Evolutionary conservation across 1,139 yeast genomes (phyloP).

Genomic region (Kurtzmaniella natalensis): DNA sequence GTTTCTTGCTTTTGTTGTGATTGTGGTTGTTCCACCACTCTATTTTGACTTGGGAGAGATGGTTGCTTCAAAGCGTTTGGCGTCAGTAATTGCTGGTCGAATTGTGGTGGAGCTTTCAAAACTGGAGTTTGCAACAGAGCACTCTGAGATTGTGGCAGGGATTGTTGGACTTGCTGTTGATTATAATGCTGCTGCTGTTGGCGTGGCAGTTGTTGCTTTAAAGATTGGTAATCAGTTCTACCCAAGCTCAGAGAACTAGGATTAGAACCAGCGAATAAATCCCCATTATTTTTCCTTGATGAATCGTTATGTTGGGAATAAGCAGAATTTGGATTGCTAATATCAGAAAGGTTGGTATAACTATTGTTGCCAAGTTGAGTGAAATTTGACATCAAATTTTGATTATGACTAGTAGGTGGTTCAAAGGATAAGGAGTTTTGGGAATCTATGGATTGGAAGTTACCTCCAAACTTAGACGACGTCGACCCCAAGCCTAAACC

Average conservation of each 20-base stretch:
- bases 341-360: constrained; percentile 37
- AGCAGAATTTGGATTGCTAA: constrained; percentile 22
- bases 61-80: too few relatives aligned
- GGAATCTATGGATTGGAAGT: constrained; percentile 38
- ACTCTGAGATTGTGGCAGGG: constrained; percentile 1
- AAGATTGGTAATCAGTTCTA: constrained; percentile 4
- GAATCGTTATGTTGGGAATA: constrained; percentile 3
- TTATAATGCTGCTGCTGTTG: constrained; percentile 7
- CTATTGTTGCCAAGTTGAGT: constrained; percentile 42
- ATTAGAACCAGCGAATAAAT: constrained; percentile 3
- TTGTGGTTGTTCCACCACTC: too few relatives aligned
- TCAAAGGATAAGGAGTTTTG: constrained; percentile 31
- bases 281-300: constrained; percentile 2
- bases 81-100: background rate
- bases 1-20: too few relatives aligned
- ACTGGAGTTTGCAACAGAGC: background rate
- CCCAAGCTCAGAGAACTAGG: constrained; percentile 9
- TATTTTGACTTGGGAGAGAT: too few relatives aligned
- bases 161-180: constrained; percentile 5
- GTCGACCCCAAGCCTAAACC: too few relatives aligned
- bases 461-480: constrained; percentile 11
- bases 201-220: constrained; percentile 10
- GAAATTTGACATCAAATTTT: constrained; percentile 19
- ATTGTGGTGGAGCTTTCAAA: background rate
- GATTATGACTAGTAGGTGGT: constrained; percentile 27